These are phyloP conservation scores for Stephania japonica DNA, from an alignment of 164 flowering plant species.

Conservation along the genomic window DNA sequence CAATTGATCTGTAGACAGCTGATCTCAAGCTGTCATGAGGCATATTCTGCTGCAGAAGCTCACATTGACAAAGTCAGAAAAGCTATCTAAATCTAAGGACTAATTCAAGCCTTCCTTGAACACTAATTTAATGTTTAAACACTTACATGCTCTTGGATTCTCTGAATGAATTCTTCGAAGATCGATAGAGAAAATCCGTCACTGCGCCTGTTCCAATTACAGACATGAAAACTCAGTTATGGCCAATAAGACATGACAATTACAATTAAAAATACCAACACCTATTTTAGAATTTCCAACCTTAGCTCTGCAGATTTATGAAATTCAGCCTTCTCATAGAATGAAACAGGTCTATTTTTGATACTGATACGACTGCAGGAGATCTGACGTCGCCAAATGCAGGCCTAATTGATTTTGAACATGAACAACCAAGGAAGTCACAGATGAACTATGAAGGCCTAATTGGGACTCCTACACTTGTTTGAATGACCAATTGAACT, in stretches of 20 bases:
- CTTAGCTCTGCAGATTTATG: conserved; percentile 5
- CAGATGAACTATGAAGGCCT: background rate
- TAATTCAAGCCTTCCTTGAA: conserved; percentile 10
- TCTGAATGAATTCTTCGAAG: background rate
- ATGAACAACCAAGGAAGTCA: background rate
- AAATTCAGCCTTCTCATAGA: background rate
- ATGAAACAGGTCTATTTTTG: background rate
- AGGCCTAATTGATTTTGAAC: background rate
- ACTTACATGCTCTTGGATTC: conserved; percentile 16
- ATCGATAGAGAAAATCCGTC: conserved; percentile 4
- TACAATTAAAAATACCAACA: background rate
- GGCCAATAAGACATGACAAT: conserved; percentile 12
- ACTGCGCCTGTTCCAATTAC: conserved; percentile 8
- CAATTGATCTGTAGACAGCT: conserved; percentile 57
- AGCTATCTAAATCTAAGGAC: background rate
- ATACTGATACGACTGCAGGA: background rate
- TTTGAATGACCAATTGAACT: background rate
- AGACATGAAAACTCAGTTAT: conserved; percentile 20
- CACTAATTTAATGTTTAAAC: background rate
- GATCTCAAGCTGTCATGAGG: conserved; percentile 58
- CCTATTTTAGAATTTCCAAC: conserved; percentile 12
- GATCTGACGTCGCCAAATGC: conserved; percentile 1
- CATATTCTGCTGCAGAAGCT: conserved; percentile 46
- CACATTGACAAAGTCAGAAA: conserved; percentile 34
- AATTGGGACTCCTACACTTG: background rate